Evolutionary conservation across 805 yeast species (phyloP), one percentile per base, ranked within the genome.

Genomic region (Zygosaccharomyces lentus): DNA sequence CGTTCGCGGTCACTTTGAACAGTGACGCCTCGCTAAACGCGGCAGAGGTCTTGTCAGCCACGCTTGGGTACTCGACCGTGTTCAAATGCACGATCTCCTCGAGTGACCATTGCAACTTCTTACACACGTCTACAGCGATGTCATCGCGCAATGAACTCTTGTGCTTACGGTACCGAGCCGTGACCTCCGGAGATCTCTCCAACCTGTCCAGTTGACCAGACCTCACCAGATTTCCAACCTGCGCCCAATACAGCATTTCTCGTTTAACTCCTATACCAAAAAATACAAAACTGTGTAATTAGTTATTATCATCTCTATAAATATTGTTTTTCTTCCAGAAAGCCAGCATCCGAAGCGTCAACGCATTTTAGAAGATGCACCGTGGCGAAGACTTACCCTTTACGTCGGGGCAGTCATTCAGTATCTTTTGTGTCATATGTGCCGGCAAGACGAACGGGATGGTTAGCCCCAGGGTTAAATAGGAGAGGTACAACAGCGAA

Each of bases 61-160:
- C 49, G 5, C 49, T 54, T 9, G 53, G 63, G 48, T 52, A 58
- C 24, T 23, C 37, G 4, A 30, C 21, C 3, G 49, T 53, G 31
- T 46, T 57, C 48, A 57, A 43, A 51, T 37, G 43, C 37, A 50
- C 17, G 41, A 55, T 57, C 37, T 66, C 67, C 3, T 52, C 47
- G 15, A 65, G 60, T 9, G 68, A 59, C 90, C 90, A 83, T 3
- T 65, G 43, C 39, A 82, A 66, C 52, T 77, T 73, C 31, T 68
- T 60, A 36, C 82, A 56, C 21, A 84, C 62, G 53, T 72, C 74
- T 36, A 78, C 73, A 45, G 73, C 73, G 17, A 82, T 69, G 10
- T 75, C 67, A 2, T 71, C 57, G 9, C 69, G 61, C 16, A 82
- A 62, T 9, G 57, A 45, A 9, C 57, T 54, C 54, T 80, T 81